Base-by-base conservation (phyloP, 805 yeast species). In the Saccharomycopsis schoenii region DNA sequence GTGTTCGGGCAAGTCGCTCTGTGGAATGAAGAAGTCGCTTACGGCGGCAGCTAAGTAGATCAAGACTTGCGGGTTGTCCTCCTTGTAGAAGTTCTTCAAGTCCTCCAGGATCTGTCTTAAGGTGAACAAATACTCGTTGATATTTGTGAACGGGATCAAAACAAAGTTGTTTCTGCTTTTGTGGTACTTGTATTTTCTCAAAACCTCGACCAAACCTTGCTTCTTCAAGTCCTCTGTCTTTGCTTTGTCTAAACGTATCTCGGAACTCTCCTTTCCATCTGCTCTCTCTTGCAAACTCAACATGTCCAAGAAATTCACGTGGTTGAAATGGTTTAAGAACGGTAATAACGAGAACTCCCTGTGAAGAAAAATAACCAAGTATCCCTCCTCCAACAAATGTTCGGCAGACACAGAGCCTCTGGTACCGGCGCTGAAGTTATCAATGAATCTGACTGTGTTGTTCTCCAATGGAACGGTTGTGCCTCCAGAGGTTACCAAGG, bases 361-460 rank as follows among this genome's bases (percentile, higher is more conserved):
- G 72, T 94, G 96, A 50, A 94, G 73, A 69, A 94, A 94, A 39
- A 94, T 86, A 42, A 94, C 99, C 14, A 97, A 93, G 69, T 94
- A 94, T 1, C 91, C 97, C 61, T 82, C 76, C 60, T 86, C 89
- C 59, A 94, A 75, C 67, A 93, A 89, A 69, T 89, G 86, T 72
- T 94, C 99, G 3, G 98, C 97, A 47, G 96, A 86, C 0, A 97
- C 84, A 3, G 99, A 96, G 60, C 99, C 99, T 72, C 99, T 82
- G 0, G 97, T 94, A 25, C 99, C 99, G 25, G 98, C 98, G 65
- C 94, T 85, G 72, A 94, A 94, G 70, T 94, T 94, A 73, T 94
- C 99, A 68, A 94, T 91, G 73, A 94, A 94, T 59, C 99, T 76
- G 6, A 94, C 99, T 0, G 99, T 94, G 70, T 94, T 94, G 73